These are phyloP conservation scores for Exobasidium cylindrosporum DNA, from an alignment of 1,284 basidiomycete species.

Conservation along the genomic window DNA sequence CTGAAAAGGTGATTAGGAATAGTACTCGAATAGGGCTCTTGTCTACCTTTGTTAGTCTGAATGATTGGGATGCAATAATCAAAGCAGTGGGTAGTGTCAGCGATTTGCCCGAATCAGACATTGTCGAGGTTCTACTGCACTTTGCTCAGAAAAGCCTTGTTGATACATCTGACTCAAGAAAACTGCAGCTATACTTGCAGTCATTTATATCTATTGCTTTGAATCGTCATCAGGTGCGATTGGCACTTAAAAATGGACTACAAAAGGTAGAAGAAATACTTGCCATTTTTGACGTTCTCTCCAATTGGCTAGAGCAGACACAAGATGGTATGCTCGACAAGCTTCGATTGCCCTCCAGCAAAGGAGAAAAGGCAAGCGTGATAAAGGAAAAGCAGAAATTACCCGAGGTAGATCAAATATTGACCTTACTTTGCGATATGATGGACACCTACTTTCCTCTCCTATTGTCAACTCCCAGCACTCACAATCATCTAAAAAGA, in stretches of 20 bases:
- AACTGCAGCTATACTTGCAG: not conserved
- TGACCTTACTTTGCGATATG: constrained; percentile 1
- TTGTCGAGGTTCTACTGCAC: not conserved
- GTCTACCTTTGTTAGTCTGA: not conserved
- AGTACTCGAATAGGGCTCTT: not conserved
- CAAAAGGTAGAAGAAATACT: not conserved
- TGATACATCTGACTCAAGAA: not conserved
- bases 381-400: not conserved
- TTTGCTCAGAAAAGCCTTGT: not conserved
- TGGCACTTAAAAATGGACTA: not conserved
- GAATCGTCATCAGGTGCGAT: not conserved
- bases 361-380: not conserved
- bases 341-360: not conserved
- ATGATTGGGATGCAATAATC: constrained; percentile 7
- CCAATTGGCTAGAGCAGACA: not conserved
- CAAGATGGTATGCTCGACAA: not conserved
- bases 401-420: not conserved
- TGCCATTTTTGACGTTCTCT: constrained; percentile 1
- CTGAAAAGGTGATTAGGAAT: not conserved
- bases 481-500: not conserved
- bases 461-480: not conserved
- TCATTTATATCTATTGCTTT: not conserved
- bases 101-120: constrained; percentile 1
- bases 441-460: constrained; percentile 11
- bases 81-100: not conserved